Evolutionary conservation across 129 eudicot genomes (phyloP), one percentile per base, ranked within the genome.

Genomic region (Centrapalus pauciflorus): DNA sequence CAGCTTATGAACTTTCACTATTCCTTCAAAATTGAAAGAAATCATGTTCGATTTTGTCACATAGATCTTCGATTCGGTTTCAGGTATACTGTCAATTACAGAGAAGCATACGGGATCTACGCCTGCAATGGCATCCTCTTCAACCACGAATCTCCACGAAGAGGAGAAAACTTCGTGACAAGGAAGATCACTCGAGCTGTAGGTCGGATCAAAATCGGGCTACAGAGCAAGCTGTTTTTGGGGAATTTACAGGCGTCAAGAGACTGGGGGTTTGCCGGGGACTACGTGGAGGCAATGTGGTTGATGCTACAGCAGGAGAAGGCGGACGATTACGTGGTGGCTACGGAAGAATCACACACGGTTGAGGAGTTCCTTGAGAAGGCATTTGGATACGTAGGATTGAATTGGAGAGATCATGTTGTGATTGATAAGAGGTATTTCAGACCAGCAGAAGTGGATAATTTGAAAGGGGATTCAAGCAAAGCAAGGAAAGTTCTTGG

Each of bases 281-380:
- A 94, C 74, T 94, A 94, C 9, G 99, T 94, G 41, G 99, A 94
- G 77, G 99, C 99, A 69, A 94, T 94, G 99, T 94, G 99, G 99
- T 17, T 94, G 79, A 94, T 94, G 99, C 84, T 94, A 64, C 99
- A 94, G 64, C 99, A 94, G 74, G 99, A 94, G 23, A 86, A 94
- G 66, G 90, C 99, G 10, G 99, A 94, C 32, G 97, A 94, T 38
- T 94, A 94, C 5, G 99, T 94, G 13, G 97, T 94, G 66, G 99
- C 99, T 2, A 94, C 99, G 0, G 99, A 94, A 73, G 99, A 94
- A 4, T 78, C 97, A 1, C 99, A 94, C 81, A 94, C 96, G 6
- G 99, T 94, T 23, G 93, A 94, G 82, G 97, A 94, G 73, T 94
- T 94, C 65, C 66, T 94, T 43, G 84, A 79, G 21, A 93, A 82